Evolutionary conservation across 164 flowering plant genomes (phyloP).

Genomic region (Magnolia kwangsiensis): DNA sequence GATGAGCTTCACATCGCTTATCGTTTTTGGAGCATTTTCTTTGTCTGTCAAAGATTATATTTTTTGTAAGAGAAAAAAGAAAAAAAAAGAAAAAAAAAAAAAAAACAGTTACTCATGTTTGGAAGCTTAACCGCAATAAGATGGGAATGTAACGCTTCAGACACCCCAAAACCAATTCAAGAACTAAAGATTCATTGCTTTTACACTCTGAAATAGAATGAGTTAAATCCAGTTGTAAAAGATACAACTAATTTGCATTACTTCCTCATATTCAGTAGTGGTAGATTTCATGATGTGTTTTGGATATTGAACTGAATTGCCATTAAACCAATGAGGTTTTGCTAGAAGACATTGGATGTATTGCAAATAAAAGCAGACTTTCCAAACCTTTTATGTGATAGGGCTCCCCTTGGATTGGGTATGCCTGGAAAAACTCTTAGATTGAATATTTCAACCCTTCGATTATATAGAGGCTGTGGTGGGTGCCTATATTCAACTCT

Average conservation of each 20-base stretch:
- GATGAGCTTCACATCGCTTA: constrained; percentile 59
- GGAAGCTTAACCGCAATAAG: neutral
- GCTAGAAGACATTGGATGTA: neutral
- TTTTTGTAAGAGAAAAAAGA: neutral
- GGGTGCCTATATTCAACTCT: no score
- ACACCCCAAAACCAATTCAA: neutral
- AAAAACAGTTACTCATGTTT: neutral
- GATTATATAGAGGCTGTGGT: neutral
- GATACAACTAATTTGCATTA: neutral
- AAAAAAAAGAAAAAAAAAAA: no score
- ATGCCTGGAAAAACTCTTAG: no score
- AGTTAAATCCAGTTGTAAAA: neutral
- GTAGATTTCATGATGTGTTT: neutral
- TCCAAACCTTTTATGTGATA: no score
- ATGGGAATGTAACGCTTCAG: neutral
- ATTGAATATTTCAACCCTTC: neutral
- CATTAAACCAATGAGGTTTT: neutral
- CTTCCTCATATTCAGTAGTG: neutral
- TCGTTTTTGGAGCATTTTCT: constrained; percentile 49
- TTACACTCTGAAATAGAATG: neutral
- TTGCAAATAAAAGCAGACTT: no score
- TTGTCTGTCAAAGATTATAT: constrained; percentile 34
- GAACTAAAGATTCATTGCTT: neutral
- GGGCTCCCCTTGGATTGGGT: no score
- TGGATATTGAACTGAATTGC: neutral